Conservation (phyloP, 139 green algal species). For the Chlorella vulgaris region DNA sequence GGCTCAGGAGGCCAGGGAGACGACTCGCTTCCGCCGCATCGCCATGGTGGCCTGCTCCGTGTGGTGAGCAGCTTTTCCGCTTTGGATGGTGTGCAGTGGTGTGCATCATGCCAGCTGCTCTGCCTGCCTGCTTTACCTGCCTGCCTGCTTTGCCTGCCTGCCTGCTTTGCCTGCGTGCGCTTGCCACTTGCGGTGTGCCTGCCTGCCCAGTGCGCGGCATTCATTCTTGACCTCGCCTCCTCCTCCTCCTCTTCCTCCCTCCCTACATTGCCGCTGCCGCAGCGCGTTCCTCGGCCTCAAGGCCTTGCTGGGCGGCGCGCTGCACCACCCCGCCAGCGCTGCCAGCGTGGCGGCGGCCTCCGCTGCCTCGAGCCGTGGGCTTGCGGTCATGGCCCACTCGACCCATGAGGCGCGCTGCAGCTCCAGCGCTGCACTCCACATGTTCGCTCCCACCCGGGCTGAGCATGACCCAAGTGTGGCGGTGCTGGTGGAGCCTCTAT, state of each 20-base stretch:
- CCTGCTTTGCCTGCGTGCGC: no score
- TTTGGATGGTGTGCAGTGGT: no score
- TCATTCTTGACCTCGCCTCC: neutral
- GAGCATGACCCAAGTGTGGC: neutral
- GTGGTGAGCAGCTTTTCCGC: neutral
- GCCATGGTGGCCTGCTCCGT: constrained; percentile 12
- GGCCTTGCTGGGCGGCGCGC: constrained; percentile 13
- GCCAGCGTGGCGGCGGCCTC: neutral
- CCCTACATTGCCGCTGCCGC: no score
- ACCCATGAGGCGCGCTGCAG: no score
- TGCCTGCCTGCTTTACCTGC: no score
- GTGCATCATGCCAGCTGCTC: no score
- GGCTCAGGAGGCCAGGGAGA: neutral
- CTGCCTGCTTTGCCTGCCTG: no score
- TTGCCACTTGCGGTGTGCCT: no score
- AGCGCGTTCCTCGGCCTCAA: constrained; percentile 32
- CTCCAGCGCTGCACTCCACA: no score
- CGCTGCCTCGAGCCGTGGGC: neutral
- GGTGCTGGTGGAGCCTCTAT: neutral
- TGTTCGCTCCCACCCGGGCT: neutral
- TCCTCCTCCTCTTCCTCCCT: no score
- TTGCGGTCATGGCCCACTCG: neutral
- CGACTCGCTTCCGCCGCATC: neutral
- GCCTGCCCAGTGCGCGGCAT: no score
- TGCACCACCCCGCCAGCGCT: neutral